A percentile compares a stretch with the other conserved stretches of the same genome.
Conservation (phyloP, 2,329 filamentous ascomycete species). For the Cladophialophora psammophila region DNA sequence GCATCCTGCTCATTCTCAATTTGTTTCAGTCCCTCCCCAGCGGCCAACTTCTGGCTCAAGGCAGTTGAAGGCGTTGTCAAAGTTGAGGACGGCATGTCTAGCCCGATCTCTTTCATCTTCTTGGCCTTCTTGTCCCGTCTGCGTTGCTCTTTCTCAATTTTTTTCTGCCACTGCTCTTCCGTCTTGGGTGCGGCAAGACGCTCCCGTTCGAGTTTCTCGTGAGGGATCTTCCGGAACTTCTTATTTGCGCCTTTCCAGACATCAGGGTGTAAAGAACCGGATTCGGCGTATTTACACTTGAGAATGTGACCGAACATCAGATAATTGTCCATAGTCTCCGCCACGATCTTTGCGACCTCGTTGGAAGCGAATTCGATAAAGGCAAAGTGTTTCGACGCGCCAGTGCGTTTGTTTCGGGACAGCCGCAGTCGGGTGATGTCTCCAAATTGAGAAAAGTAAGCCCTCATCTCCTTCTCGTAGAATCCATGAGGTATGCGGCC, state of each 20-base stretch:
- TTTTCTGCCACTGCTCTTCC: conserved; percentile 79
- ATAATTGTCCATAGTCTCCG: conserved; percentile 97
- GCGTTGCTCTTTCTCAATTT: conserved; percentile 74
- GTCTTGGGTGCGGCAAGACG: conserved; percentile 75
- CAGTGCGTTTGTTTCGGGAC: conserved; percentile 90
- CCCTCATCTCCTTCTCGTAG: conserved; percentile 93
- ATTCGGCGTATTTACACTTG: conserved; percentile 80
- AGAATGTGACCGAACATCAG: conserved; percentile 93
- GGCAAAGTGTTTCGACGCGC: conserved; percentile 89
- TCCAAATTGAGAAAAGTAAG: conserved; percentile 94
- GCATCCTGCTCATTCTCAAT: conserved; percentile 44
- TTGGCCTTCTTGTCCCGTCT: conserved; percentile 73
- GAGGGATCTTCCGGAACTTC: conserved; percentile 86
- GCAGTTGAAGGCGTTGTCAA: conserved; percentile 70
- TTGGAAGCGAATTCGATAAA: conserved; percentile 85
- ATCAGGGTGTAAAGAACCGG: conserved; percentile 78
- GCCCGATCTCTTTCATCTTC: conserved; percentile 80
- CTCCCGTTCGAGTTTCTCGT: conserved; percentile 83
- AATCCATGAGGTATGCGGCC: conserved; percentile 92
- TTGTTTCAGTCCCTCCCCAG: conserved; percentile 37
- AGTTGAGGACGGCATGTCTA: conserved; percentile 78
- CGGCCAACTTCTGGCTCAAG: conserved; percentile 39
- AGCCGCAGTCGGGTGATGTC: conserved; percentile 78
- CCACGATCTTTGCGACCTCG: conserved; percentile 88
- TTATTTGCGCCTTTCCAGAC: conserved; percentile 91